phyloP scores from a whole-genome alignment of 768 basidiomycete genomes.

The Collybiopsis confluens region DNA sequence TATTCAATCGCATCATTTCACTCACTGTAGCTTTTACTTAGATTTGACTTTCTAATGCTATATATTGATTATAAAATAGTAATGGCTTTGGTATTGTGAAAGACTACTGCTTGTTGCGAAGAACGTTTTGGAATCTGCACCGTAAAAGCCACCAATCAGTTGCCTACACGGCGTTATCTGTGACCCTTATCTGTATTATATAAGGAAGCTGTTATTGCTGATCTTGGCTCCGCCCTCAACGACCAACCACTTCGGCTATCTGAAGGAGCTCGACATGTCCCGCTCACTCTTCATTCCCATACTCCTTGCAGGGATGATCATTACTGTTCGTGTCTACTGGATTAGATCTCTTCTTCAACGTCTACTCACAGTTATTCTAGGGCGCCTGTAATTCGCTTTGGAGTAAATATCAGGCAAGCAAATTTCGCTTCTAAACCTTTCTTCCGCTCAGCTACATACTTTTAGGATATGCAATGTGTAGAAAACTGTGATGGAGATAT shows the following conservation, averaged over 20 bases:
- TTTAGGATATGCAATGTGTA: constrained; percentile 95
- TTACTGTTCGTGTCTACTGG: constrained; percentile 50
- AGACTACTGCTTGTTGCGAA: too few species aligned
- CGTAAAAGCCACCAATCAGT: too few species aligned
- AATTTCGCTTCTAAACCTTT: constrained; percentile 5
- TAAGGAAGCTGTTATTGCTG: too few species aligned
- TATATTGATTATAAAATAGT: too few species aligned
- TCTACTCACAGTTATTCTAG: constrained; percentile 26
- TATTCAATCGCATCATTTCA: constrained; percentile 9
- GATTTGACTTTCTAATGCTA: too few species aligned
- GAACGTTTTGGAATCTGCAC: too few species aligned
- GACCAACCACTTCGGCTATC: too few species aligned
- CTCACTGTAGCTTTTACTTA: background rate
- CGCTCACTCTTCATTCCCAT: constrained; percentile 65
- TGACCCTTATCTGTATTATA: too few species aligned
- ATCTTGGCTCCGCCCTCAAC: too few species aligned
- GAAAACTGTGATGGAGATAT: constrained; percentile 80
- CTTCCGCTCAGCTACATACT: constrained; percentile 9
- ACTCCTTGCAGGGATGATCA: constrained; percentile 90
- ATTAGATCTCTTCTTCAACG: background rate
- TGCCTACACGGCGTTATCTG: too few species aligned
- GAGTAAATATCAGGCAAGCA: constrained; percentile 75
- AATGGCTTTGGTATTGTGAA: too few species aligned
- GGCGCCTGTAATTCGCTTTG: constrained; percentile 79
- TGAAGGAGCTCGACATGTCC: constrained; percentile 58